Conservation (phyloP, 208 protist genomes). For the Porcisia deanei region DNA sequence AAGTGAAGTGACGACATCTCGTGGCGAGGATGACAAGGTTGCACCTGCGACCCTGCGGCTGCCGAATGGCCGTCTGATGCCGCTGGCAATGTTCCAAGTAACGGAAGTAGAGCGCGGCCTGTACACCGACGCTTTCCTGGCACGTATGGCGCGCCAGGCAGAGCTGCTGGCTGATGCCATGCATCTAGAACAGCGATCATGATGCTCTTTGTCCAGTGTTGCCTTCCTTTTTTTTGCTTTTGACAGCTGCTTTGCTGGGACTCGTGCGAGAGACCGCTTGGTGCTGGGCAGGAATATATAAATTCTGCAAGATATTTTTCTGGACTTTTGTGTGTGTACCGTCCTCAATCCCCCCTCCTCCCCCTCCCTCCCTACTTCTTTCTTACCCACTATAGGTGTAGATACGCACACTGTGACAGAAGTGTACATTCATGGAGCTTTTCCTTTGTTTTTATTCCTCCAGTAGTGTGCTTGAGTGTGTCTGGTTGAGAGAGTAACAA, state of each 20-base stretch:
- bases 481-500: no score
- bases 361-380: no score
- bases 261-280: background rate
- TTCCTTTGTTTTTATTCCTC: no score
- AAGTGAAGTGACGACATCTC: background rate
- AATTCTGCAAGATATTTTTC: no score
- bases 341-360: no score
- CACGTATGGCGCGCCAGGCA: constrained; percentile 36
- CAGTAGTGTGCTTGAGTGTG: no score
- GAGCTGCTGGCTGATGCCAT: constrained; percentile 19
- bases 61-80: constrained; percentile 53
- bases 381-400: no score
- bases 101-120: constrained; percentile 43
- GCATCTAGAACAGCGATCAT: background rate
- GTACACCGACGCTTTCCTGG: constrained; percentile 29
- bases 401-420: background rate
- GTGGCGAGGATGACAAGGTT: background rate
- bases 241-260: background rate
- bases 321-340: no score
- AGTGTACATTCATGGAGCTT: background rate
- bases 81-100: constrained; percentile 68
- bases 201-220: background rate
- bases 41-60: constrained; percentile 27
- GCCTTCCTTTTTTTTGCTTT: background rate
- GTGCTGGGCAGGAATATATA: background rate